Evolutionary conservation across 2,329 filamentous ascomycete species (phyloP), one percentile per base, ranked within the genome.

Genomic region (Microdochium nivale): DNA sequence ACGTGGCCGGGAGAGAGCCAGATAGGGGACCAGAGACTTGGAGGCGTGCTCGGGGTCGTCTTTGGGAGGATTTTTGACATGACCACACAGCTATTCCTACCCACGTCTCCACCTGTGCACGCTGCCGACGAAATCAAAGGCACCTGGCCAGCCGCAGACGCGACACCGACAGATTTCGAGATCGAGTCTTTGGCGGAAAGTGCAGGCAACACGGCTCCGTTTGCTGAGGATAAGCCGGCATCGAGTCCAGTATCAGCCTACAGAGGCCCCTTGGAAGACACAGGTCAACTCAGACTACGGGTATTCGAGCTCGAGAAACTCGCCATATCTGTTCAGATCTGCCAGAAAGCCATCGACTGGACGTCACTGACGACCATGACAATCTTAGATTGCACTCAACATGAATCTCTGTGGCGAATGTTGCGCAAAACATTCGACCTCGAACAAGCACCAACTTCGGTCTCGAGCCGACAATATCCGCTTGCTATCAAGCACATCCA

Each of bases 281-380:
- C 27, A 30, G 77, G 76, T 32, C 81, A 81, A 59, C 70, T 94
- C 16, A 79, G 74, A 54, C 70, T 94, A n/a, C 82, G 21, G 8
- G 81, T 76, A 1, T 71, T 94, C 10, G 87, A 90, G 66, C 73
- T 94, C 2, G 88, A 94, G 66, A 80, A 87, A 24, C 79, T 92
- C 2, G 78, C 81, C 0, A 69, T 94, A n/a, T 90, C 85, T 1
- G 77, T 89, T 43, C 75, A 82, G 9, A 81, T 88, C n/a, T 74
- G 90, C 51, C 76, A 82, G 47, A 79, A 80, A 54, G 84, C 81
- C 1, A 76, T 94, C 43, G 87, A 94, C 67, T 94, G 87, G 87
- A 81, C 81, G 1, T 73, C 77, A 10, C 66, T 94, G 50, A 87
- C 83, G 2, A 86, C 74, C 16, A 68, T 94, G 49, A 92, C 89